Conservation (phyloP, 371 early-diverging fungal species). For the Zopfochytrium polystomum region DNA sequence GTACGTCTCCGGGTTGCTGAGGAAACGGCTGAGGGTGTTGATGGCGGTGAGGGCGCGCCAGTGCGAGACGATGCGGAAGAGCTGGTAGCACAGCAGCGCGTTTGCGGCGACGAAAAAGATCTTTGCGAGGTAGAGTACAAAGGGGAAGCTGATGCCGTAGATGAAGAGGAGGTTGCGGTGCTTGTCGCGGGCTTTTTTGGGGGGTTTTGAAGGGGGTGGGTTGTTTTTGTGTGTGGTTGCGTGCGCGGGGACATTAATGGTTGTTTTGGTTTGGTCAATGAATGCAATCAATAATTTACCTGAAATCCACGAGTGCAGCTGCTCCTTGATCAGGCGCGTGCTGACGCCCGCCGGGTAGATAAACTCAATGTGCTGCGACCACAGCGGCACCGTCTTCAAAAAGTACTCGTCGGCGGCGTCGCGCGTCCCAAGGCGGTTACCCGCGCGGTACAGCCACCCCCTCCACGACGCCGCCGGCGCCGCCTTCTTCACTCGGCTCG, state of each 20-base stretch:
- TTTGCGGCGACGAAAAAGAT: conserved; percentile 31
- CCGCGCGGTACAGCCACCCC: conserved; percentile 17
- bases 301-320: conserved; percentile 23
- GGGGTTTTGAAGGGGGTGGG: too few species aligned
- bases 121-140: conserved; percentile 9
- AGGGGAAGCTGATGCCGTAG: conserved; percentile 31
- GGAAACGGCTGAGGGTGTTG: conserved; percentile 20
- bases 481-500: background rate
- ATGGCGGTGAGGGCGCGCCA: conserved; percentile 31
- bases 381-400: conserved; percentile 38
- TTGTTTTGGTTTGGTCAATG: too few species aligned
- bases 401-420: conserved; percentile 43
- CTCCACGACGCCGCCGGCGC: too few species aligned
- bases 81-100: conserved; percentile 39
- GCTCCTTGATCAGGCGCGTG: conserved; percentile 17
- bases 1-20: conserved; percentile 15
- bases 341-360: conserved; percentile 37
- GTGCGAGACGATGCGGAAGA: conserved; percentile 39
- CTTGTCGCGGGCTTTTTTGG: background rate
- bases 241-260: too few species aligned
- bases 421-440: conserved; percentile 35
- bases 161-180: conserved; percentile 28
- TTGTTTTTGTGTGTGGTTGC: too few species aligned
- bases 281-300: conserved; percentile 4
- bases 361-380: conserved; percentile 36